Evolutionary conservation across 2,329 filamentous ascomycete species (phyloP), one percentile per base, ranked within the genome.

Genomic region (Botrytis elliptica): DNA sequence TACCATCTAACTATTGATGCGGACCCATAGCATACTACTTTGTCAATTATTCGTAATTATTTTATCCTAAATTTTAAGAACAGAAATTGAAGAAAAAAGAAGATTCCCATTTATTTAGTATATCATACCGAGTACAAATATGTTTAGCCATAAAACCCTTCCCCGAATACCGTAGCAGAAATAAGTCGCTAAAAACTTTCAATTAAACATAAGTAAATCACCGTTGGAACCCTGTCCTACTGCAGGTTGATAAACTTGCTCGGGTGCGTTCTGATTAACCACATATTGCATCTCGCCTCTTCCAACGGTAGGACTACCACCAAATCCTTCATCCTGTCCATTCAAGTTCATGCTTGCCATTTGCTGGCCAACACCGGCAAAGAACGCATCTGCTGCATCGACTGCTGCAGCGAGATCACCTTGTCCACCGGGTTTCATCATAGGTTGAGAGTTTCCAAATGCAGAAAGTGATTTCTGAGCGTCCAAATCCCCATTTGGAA

Each of bases 341-440:
- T 89, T 88, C 74, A 94, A 86, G 73, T 88, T 86, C 88, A 95
- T 89, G 25, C 88, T 87, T 7, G 89, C 89, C 91, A 94, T 92
- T 81, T 93, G 91, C 74, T 85, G 88, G 1, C 91, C 90, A n/a
- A 94, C 86, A 63, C 90, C 92, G 25, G 92, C 91, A 83, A 98
- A 98, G 83, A 97, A 98, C 25, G 91, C 90, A 80, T 98, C 95
- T 16, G 95, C 95, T 72, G 96, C 94, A 79, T 88, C 92, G 52
- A 97, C 90, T 1, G 94, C 94, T 40, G 90, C 89, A 5, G 89
- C 86, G 73, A 94, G 85, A 79, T 91, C 87, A 9, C 84, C 83
- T 77, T 80, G 73, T 68, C 78, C 75, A 22, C 77, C 73, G 22
- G 77, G 77, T 14, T 77, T 70, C 75, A 77, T 80, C 67, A 81